phyloP scores from a whole-genome alignment of 2,329 filamentous ascomycete species.

The Colletotrichum eleusines region DNA sequence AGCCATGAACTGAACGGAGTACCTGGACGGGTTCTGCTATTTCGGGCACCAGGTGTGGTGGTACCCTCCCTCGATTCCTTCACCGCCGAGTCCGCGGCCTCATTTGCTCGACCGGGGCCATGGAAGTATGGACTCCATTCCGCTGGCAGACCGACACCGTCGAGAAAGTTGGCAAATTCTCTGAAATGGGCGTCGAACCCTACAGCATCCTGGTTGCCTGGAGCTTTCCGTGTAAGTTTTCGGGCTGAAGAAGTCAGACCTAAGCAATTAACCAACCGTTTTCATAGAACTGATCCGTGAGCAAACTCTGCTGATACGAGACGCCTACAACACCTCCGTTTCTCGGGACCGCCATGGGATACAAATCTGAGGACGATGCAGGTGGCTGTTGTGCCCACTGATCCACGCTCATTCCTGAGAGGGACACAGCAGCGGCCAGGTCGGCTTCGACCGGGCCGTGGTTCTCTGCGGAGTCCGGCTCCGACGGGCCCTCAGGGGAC shows the following conservation, averaged over 20 bases:
- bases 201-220: conserved; percentile 32
- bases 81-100: conserved; percentile 44
- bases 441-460: conserved; percentile 47
- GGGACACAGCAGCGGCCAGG: conserved; percentile 48
- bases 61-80: conserved; percentile 40
- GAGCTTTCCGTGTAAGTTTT: neutral
- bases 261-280: conserved; percentile 36
- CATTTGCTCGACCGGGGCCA: conserved; percentile 44
- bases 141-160: conserved; percentile 53
- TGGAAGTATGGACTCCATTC: conserved; percentile 56
- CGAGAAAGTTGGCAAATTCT: conserved; percentile 55
- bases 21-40: conserved; percentile 45
- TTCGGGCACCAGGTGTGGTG: conserved; percentile 26
- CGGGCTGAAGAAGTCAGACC: neutral
- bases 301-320: conserved; percentile 47
- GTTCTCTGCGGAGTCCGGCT: conserved; percentile 46
- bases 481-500: conserved; percentile 31
- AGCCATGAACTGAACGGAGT: conserved; percentile 55
- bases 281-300: conserved; percentile 44
- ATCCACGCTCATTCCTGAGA: conserved; percentile 50
- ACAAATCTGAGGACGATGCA: conserved; percentile 19
- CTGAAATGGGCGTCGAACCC: conserved; percentile 51
- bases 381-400: conserved; percentile 43
- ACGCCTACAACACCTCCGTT: conserved; percentile 31
- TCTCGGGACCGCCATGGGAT: conserved; percentile 30